Conservation (phyloP, 371 early-diverging fungal species). For the Mortierella polycephala region DNA sequence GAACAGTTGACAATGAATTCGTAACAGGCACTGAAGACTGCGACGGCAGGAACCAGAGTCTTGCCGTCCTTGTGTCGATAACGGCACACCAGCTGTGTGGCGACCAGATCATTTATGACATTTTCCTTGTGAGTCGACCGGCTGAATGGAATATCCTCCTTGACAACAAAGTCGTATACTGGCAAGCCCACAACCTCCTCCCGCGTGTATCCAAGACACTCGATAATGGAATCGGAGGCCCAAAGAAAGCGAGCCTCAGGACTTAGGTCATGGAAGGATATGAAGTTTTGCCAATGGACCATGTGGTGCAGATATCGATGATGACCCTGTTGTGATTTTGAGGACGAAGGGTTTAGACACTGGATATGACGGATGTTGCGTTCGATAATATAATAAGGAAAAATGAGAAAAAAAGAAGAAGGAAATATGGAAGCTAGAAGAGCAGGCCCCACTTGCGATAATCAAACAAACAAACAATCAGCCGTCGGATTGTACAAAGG, state of each 20-base stretch:
- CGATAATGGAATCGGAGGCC: slow-evolving; percentile 59
- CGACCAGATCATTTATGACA: slow-evolving; percentile 59
- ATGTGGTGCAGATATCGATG: too few relatives aligned
- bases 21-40: slow-evolving; percentile 17
- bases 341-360: too few relatives aligned
- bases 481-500: too few relatives aligned
- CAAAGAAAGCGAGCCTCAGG: slow-evolving; percentile 57
- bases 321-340: too few relatives aligned
- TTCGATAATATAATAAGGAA: too few relatives aligned
- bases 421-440: too few relatives aligned
- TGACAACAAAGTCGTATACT: slow-evolving; percentile 56
- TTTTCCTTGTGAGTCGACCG: slow-evolving; percentile 49
- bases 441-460: too few relatives aligned
- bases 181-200: slow-evolving; percentile 60
- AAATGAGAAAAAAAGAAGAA: too few relatives aligned
- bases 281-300: slow-evolving; percentile 42
- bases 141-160: slow-evolving; percentile 49
- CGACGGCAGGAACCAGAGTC: background rate
- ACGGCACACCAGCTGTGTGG: slow-evolving; percentile 11
- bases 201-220: slow-evolving; percentile 60
- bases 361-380: too few relatives aligned
- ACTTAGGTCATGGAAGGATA: slow-evolving; percentile 65
- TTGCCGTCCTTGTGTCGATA: slow-evolving; percentile 22
- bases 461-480: too few relatives aligned
- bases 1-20: slow-evolving; percentile 24